phyloP scores from a whole-genome alignment of 2,329 filamentous ascomycete species.

The Sarocladium kiliense region DNA sequence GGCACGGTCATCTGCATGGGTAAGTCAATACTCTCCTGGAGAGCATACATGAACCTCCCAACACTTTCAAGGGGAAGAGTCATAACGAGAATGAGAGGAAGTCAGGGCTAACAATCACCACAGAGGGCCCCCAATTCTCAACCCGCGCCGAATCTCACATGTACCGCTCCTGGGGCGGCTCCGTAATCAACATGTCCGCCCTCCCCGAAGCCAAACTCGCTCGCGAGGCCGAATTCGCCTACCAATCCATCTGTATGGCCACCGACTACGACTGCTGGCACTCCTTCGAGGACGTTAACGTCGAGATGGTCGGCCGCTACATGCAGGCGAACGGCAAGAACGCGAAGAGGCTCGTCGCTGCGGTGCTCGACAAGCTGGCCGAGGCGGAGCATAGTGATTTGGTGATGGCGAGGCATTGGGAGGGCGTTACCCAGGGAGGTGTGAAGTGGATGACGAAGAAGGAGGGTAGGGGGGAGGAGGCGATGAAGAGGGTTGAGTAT shows the following conservation, averaged over 20 bases:
- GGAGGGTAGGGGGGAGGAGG: constrained; percentile 66
- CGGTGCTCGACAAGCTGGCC: constrained; percentile 80
- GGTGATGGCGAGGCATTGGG: constrained; percentile 75
- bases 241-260: constrained; percentile 99
- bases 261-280: constrained; percentile 99
- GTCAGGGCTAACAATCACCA: too few relatives aligned
- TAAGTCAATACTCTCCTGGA: constrained; percentile 36
- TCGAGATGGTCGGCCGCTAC: constrained; percentile 94
- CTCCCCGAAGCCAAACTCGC: constrained; percentile 95
- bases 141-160: constrained; percentile 93
- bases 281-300: constrained; percentile 74
- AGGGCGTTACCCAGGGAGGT: constrained; percentile 70
- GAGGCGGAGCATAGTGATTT: constrained; percentile 71
- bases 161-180: constrained; percentile 90
- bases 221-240: constrained; percentile 90
- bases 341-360: constrained; percentile 76
- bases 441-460: constrained; percentile 78
- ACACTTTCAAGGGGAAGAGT: too few relatives aligned
- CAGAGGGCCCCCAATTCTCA: constrained; percentile 96
- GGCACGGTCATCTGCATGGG: constrained; percentile 91
- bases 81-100: too few relatives aligned
- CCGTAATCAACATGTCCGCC: constrained; percentile 96
- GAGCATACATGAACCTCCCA: too few relatives aligned
- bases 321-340: constrained; percentile 93
- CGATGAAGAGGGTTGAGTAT: constrained; percentile 75